Evolutionary conservation across 2,329 filamentous ascomycete genomes (phyloP).

Genomic region (Phaeosphaeriaceae sp.): DNA sequence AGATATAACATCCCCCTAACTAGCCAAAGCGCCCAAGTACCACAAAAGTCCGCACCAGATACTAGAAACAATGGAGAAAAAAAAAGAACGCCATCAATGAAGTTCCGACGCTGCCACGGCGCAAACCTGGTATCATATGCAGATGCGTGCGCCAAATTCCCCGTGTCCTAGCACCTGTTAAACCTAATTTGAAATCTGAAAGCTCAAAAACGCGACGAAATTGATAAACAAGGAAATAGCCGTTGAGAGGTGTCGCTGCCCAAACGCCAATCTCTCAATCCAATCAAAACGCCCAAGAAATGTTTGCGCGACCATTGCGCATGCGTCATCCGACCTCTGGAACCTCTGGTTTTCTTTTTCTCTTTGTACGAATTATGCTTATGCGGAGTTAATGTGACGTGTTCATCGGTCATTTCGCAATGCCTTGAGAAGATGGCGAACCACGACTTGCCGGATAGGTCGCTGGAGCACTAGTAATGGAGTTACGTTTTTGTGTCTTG

Average conservation of each 20-base stretch:
- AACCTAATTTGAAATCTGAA: background rate
- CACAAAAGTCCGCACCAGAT: background rate
- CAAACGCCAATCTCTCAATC: constrained; percentile 19
- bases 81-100: constrained; percentile 15
- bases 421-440: constrained; percentile 42
- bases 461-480: constrained; percentile 40
- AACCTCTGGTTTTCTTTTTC: background rate
- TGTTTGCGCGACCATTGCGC: constrained; percentile 31
- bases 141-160: constrained; percentile 19
- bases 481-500: constrained; percentile 45
- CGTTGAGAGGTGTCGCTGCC: constrained; percentile 7
- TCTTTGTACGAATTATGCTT: constrained; percentile 13
- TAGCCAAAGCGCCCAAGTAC: background rate
- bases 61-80: background rate
- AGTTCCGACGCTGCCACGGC: background rate
- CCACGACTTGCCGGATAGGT: constrained; percentile 37
- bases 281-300: constrained; percentile 28
- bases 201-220: background rate
- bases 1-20: background rate
- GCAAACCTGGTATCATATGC: constrained; percentile 30
- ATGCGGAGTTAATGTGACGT: background rate
- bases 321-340: constrained; percentile 3
- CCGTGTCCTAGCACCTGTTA: background rate
- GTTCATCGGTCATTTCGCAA: constrained; percentile 20
- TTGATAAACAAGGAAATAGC: background rate